Base-by-base conservation (phyloP, 2,329 filamentous ascomycete species). In the Fusarium temperatum region DNA sequence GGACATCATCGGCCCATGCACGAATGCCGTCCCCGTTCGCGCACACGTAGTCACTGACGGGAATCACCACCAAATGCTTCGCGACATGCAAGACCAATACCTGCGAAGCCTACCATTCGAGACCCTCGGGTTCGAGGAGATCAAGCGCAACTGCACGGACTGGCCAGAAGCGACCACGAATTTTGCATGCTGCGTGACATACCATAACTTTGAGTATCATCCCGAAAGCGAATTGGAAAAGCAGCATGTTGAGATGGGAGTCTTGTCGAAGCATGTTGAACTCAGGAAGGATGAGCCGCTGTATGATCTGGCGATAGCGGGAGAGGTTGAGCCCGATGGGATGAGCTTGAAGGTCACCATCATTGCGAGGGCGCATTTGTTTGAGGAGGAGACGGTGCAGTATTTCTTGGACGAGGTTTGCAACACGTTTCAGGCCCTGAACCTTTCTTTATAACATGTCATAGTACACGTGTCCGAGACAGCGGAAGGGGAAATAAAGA, bases 121-220 rank as follows among this genome's bases (percentile, higher is more conserved):
- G 48, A 73, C 74, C 2, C 44, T 76, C 0, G 74, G 74, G 4
- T 68, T 76, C 18, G 62, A 73, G 6, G 71, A 76, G 6, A 30
- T 76, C 39, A 73, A 72, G 28, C 45, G 53, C 20, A 76, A 76
- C 58, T 76, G 74, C 44, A 76, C 71, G 0, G 51, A 74, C 8
- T 76, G 74, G 74, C 48, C 69, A 7, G 63, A 60, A 8, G n/a
- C n/a, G 0, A 51, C 38, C 2, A 26, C 55, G 1, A 70, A 71
- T 35, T 71, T 38, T 44, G 41, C 55, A 15, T 32, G 32, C 13
- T 69, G 55, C 10, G 51, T 65, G 0, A 60, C 57, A 18, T 71
- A 71, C 6, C 68, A 71, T 11, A 69, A 65, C 26, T 69, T 71
- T 20, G 60, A 71, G 32, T 65, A 66, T 12, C 66, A 71, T 17